Conservation (phyloP, 345 rosid species). For the Citrus glauca region DNA sequence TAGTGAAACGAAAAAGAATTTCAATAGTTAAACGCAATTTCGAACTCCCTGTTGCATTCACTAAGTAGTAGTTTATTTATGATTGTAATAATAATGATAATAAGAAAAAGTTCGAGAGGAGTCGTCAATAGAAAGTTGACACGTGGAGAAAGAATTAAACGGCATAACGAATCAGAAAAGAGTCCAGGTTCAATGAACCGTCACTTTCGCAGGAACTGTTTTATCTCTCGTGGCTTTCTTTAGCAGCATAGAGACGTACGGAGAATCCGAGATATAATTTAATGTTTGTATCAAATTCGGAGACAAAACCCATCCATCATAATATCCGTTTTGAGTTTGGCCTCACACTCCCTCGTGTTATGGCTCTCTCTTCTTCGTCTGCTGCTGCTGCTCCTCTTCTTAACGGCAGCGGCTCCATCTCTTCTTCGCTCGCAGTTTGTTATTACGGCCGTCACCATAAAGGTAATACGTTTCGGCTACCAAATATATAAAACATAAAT, state of each 20-base stretch:
- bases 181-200: conserved; percentile 21
- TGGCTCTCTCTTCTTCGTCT: conserved; percentile 16
- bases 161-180: background rate
- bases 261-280: background rate
- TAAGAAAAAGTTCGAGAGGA: no score
- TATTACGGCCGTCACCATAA: background rate
- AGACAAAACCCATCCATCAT: no score
- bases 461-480: background rate
- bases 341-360: background rate
- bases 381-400: background rate
- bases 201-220: background rate
- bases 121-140: background rate
- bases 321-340: background rate
- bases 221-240: no score
- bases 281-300: background rate
- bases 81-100: no score
- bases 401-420: background rate
- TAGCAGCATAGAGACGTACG: background rate
- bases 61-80: no score
- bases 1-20: no score
- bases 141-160: background rate
- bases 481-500: no score
- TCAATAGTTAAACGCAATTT: no score
- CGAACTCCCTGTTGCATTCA: no score
- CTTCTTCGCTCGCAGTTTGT: background rate